Percentiles rank a stretch among this genome's conserved stretches.
phyloP scores from a whole-genome alignment of 2,329 filamentous ascomycete genomes.

The Colletotrichum coccodes region DNA sequence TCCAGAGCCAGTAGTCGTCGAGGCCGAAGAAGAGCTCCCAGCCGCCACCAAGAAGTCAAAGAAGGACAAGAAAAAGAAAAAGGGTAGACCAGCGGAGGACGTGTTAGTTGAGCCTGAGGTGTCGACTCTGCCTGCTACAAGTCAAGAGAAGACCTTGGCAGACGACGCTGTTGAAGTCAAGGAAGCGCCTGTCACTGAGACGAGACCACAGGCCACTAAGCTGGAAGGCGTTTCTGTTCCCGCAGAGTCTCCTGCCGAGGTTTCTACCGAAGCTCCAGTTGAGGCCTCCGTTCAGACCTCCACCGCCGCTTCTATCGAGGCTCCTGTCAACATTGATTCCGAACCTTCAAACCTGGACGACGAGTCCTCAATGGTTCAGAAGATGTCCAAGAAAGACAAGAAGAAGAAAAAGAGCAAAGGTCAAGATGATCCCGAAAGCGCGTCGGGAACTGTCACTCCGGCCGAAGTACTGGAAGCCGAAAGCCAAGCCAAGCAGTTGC shows the following conservation, averaged over 20 bases:
- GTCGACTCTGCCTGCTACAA: background rate
- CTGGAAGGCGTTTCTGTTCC: background rate
- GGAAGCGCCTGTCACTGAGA: background rate
- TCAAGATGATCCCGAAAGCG: conserved; percentile 4
- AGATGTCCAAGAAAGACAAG: conserved; percentile 35
- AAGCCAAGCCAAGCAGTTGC: background rate
- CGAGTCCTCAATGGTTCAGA: conserved; percentile 14
- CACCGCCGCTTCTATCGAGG: background rate
- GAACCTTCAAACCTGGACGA: conserved; percentile 34
- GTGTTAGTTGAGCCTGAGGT: background rate
- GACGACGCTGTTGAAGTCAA: background rate
- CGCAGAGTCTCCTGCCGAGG: background rate
- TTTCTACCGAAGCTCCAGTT: background rate
- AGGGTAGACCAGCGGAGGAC: conserved; percentile 21
- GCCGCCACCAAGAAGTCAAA: conserved; percentile 33
- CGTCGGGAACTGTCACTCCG: conserved; percentile 9
- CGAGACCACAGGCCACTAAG: too few species aligned
- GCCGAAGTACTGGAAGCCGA: background rate
- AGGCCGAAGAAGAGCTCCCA: background rate
- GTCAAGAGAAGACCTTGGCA: background rate
- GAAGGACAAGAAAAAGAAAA: conserved; percentile 41
- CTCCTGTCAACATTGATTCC: background rate
- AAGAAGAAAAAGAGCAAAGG: conserved; percentile 28
- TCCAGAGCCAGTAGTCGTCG: background rate
- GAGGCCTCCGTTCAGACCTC: background rate